Evolutionary conservation across 257 asterid genomes (phyloP).

Genomic region (Primulina huaijiensis): DNA sequence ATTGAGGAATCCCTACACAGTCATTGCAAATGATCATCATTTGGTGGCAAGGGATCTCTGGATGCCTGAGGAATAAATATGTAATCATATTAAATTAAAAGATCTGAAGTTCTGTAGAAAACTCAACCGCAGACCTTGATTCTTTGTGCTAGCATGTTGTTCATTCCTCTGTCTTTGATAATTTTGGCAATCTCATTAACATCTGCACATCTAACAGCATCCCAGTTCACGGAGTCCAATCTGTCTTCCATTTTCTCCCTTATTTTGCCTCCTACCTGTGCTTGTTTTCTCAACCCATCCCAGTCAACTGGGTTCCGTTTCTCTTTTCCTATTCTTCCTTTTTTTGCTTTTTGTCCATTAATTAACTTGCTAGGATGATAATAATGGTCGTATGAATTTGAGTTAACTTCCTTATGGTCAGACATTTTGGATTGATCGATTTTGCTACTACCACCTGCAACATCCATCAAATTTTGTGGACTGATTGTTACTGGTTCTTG

Average conservation of each 20-base stretch:
- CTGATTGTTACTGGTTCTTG: background rate
- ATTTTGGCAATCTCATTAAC: conserved; percentile 17
- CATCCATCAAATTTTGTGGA: conserved; percentile 19
- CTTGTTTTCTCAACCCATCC: conserved; percentile 32
- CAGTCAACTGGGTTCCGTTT: conserved; percentile 22
- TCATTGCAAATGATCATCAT: conserved; percentile 26
- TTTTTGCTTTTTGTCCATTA: conserved; percentile 29
- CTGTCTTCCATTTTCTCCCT: conserved; percentile 12
- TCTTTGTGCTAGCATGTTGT: conserved; percentile 27
- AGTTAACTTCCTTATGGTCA: conserved; percentile 22
- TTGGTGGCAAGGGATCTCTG: conserved; percentile 19
- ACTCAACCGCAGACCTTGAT: conserved; percentile 27
- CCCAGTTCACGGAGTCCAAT: conserved; percentile 28
- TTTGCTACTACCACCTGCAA: conserved; percentile 24
- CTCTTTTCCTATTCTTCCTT: conserved; percentile 18
- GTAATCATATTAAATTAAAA: background rate
- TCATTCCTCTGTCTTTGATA: conserved; percentile 31
- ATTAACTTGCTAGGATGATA: conserved; percentile 7
- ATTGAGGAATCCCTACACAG: conserved; percentile 74
- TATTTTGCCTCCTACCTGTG: conserved; percentile 25
- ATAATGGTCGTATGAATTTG: conserved; percentile 21
- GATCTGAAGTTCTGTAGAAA: background rate
- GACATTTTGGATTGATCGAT: conserved; percentile 19
- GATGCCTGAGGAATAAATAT: conserved; percentile 14
- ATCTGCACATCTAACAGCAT: conserved; percentile 26